These are phyloP conservation scores for Ammopiptanthus mongolicus DNA, from an alignment of 306 rosid species.

Conservation along the genomic window DNA sequence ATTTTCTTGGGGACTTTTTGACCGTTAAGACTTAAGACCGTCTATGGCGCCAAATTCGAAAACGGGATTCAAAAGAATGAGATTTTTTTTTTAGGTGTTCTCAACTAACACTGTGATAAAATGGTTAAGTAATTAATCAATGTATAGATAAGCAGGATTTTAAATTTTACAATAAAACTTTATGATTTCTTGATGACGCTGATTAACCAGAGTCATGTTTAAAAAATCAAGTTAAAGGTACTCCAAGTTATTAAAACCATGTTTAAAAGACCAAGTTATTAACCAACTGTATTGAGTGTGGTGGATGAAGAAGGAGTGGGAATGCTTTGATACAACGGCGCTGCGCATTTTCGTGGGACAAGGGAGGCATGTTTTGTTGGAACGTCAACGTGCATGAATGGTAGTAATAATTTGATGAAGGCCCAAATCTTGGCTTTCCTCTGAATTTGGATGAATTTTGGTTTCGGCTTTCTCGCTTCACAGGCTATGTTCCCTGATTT, in stretches of 20 bases:
- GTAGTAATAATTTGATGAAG: background rate
- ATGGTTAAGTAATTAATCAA: too few species aligned
- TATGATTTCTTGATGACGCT: too few species aligned
- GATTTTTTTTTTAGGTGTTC: background rate
- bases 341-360: constrained; percentile 33
- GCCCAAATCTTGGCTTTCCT: background rate
- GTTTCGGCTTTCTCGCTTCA: background rate
- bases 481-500: background rate
- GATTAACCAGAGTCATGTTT: too few species aligned
- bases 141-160: too few species aligned
- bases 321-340: background rate
- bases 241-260: too few species aligned
- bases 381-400: constrained; percentile 1
- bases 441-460: background rate
- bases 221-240: too few species aligned
- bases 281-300: too few species aligned
- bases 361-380: constrained; percentile 26
- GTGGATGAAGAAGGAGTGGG: too few species aligned
- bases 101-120: too few species aligned
- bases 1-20: constrained; percentile 35
- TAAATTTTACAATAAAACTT: too few species aligned
- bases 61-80: background rate
- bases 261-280: too few species aligned
- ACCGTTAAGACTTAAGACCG: constrained; percentile 26
- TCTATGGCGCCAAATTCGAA: constrained; percentile 48